Conservation (phyloP, 2,329 filamentous ascomycete genomes). For the Cercospora berteroae region DNA sequence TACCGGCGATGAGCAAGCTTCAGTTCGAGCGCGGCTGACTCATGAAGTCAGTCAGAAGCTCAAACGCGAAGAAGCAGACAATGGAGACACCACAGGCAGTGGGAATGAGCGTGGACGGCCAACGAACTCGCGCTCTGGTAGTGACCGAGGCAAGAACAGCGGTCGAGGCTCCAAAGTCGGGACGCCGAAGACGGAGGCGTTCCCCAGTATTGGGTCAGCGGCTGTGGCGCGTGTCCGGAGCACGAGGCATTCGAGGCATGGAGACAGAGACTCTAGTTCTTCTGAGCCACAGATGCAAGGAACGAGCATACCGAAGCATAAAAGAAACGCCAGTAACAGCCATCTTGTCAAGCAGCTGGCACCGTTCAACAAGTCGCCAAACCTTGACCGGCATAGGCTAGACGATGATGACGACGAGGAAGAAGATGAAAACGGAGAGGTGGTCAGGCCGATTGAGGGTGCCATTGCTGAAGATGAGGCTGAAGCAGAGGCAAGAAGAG, state of each 20-base stretch:
- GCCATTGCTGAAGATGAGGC: conserved; percentile 13
- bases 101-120: conserved; percentile 19
- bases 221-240: conserved; percentile 45
- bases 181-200: conserved; percentile 47
- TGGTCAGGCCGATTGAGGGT: conserved; percentile 9
- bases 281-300: conserved; percentile 36
- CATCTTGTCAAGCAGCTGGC: conserved; percentile 42
- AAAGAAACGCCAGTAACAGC: conserved; percentile 35
- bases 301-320: conserved; percentile 31
- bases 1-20: conserved; percentile 20
- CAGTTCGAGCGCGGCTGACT: conserved; percentile 9
- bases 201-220: conserved; percentile 37
- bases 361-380: conserved; percentile 40
- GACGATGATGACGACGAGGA: conserved; percentile 38
- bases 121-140: conserved; percentile 28
- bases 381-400: conserved; percentile 35
- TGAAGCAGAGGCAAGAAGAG: conserved; percentile 17
- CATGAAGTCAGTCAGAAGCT: conserved; percentile 38
- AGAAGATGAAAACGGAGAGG: conserved; percentile 5
- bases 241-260: conserved; percentile 39
- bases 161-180: conserved; percentile 49
- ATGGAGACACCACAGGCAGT: conserved; percentile 26
- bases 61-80: conserved; percentile 51
- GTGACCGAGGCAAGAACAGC: conserved; percentile 35
- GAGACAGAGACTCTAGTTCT: conserved; percentile 32